Percentiles rank a stretch among this genome's conserved stretches.
Conservation (phyloP, 2,329 filamentous ascomycete genomes). For the Trichoderma koningiopsis region DNA sequence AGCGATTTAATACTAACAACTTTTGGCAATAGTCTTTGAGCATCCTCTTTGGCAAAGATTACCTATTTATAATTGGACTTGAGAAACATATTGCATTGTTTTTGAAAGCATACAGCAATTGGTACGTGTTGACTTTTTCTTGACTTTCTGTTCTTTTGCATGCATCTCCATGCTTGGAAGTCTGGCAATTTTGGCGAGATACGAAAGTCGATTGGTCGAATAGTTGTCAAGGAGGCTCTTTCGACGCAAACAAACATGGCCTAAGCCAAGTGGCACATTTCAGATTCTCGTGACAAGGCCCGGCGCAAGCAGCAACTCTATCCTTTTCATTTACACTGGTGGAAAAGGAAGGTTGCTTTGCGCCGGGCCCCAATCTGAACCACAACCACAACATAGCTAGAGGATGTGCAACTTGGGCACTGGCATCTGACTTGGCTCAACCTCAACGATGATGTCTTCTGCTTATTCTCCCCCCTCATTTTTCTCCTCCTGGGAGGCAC, state of each 20-base stretch:
- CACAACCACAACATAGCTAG: background rate
- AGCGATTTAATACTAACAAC: background rate
- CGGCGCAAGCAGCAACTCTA: background rate
- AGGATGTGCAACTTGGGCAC: no score
- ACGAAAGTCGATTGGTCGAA: background rate
- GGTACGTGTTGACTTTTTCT: constrained; percentile 1
- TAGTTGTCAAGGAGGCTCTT: background rate
- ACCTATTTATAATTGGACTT: constrained; percentile 15
- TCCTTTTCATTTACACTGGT: background rate
- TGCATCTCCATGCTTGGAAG: background rate
- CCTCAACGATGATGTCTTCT: background rate
- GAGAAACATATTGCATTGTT: constrained; percentile 20
- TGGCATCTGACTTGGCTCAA: background rate
- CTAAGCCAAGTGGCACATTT: background rate
- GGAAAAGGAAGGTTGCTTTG: background rate
- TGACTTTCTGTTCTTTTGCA: no score
- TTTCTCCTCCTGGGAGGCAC: background rate
- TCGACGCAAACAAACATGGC: background rate
- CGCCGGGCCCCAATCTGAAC: background rate
- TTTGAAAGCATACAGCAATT: constrained; percentile 11
- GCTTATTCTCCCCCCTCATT: background rate
- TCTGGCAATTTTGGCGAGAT: background rate
- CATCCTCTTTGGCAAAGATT: constrained; percentile 14
- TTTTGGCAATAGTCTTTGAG: background rate
- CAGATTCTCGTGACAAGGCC: background rate